Conservation (phyloP, 2,329 filamentous ascomycete species). For the Colletotrichum agaves region DNA sequence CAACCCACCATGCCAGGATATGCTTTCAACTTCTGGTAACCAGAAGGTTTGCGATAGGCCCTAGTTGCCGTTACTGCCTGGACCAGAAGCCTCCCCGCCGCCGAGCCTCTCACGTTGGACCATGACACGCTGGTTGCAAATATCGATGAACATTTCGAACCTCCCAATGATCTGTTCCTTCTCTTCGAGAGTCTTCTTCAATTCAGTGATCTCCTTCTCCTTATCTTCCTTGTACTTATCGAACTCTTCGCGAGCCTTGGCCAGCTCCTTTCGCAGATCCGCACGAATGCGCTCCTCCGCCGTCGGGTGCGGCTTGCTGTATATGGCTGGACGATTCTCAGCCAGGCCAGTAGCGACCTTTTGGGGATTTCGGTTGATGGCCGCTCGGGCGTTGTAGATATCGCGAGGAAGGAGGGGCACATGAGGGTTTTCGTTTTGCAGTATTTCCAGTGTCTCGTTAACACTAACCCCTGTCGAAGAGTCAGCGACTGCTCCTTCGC, state of each 20-base stretch:
- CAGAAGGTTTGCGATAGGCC: background rate
- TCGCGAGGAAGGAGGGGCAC: conserved; percentile 72
- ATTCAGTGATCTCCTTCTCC: conserved; percentile 66
- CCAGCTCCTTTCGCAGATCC: conserved; percentile 69
- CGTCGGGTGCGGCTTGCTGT: conserved; percentile 72
- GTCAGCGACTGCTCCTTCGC: conserved; percentile 44
- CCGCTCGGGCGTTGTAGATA: conserved; percentile 75
- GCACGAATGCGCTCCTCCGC: conserved; percentile 72
- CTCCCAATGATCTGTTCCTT: conserved; percentile 71
- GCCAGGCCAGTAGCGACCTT: conserved; percentile 70
- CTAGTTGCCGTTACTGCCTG: conserved; percentile 20
- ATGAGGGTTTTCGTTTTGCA: conserved; percentile 72
- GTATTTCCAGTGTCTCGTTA: conserved; percentile 72
- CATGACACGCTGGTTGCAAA: conserved; percentile 75
- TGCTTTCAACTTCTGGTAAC: background rate
- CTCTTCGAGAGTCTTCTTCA: conserved; percentile 70
- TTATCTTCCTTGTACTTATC: conserved; percentile 66
- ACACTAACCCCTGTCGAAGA: conserved; percentile 67
- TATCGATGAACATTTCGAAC: conserved; percentile 77
- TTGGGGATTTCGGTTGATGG: conserved; percentile 72
- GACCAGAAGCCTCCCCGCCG: conserved; percentile 29
- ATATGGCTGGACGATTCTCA: conserved; percentile 71
- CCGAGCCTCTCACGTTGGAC: conserved; percentile 66
- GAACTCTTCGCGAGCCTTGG: conserved; percentile 66
- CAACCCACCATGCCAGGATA: conserved; percentile 37